Base-by-base conservation (phyloP, 352 stramenopile genomes). In the Phytopythium aichiense region DNA sequence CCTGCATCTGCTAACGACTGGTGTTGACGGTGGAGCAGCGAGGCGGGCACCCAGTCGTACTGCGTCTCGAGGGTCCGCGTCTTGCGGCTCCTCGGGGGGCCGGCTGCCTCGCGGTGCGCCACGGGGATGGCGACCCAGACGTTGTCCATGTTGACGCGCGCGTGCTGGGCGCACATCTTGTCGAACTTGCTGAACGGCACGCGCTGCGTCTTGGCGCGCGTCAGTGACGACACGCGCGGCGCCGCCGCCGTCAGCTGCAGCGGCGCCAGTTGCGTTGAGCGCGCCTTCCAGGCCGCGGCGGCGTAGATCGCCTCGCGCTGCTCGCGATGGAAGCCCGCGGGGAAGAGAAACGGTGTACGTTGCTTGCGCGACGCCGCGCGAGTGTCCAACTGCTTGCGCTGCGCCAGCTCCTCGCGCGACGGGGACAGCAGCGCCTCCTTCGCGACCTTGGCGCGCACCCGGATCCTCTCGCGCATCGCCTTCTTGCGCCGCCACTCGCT, bases 41-140 rank as follows among this genome's bases (percentile, higher is more conserved):
- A 65, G 31, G 72, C 80, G 23, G 77, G 78, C 11, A 89, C 65
- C 77, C 77, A 88, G 63, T 88, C 78, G 65, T 86, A 89, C 25
- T 67, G 72, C 25, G 72, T 69, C 4, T 70, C 51, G 6, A 88
- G 56, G 30, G 70, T 70, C n/a, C 56, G 59, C 25, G 68, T 76
- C 8, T 33, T 62, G 35, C 40, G 66, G 9, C 25, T 43, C 7
- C 53, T 67, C 11, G 22, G 2, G 12, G 33, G 22, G 0, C 12
- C 13, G 0, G 38, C 38, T 4, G 38, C 38, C 4, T n/a, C 40
- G 4, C n/a, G 40, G 30, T 75, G 65, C 13, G 37, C 61, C 51
- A 78, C 69, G 1, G 81, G 81, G 30, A 90, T 79, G 23, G 81
- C 78, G 20, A 90, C 78, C 78, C 78, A 90, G 51, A 87, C 61